Conservation (phyloP, 345 rosid genomes). For the Tarenaya hassleriana region DNA sequence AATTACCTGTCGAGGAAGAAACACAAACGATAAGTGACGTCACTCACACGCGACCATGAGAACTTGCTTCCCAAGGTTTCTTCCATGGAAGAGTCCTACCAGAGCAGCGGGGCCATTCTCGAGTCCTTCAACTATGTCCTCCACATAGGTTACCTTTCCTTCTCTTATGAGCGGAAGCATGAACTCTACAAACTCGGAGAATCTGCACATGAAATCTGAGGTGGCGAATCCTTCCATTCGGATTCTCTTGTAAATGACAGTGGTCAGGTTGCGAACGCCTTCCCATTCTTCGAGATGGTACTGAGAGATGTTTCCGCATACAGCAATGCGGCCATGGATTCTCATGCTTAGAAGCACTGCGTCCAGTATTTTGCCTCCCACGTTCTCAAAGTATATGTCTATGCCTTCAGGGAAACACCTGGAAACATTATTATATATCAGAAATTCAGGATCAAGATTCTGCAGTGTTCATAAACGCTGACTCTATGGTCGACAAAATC, state of each 20-base stretch:
- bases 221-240: conserved; percentile 35
- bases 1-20: too few species aligned
- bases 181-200: conserved; percentile 30
- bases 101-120: conserved; percentile 45
- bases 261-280: conserved; percentile 21
- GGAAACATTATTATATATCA: background rate
- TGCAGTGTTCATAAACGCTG: too few species aligned
- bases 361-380: conserved; percentile 48
- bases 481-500: background rate
- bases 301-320: conserved; percentile 44
- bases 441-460: too few species aligned
- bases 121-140: conserved; percentile 45
- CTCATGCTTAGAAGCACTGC: conserved; percentile 42
- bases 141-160: conserved; percentile 32
- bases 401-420: conserved; percentile 45
- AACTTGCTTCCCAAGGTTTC: conserved; percentile 40
- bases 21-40: background rate
- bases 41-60: conserved; percentile 31
- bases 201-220: conserved; percentile 21
- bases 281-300: conserved; percentile 32
- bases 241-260: conserved; percentile 21
- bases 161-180: conserved; percentile 33
- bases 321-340: conserved; percentile 30
- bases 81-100: conserved; percentile 33
- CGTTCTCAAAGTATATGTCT: conserved; percentile 49